phyloP scores from a whole-genome alignment of 163 green algal genomes.

The Scenedesmus sp. region DNA sequence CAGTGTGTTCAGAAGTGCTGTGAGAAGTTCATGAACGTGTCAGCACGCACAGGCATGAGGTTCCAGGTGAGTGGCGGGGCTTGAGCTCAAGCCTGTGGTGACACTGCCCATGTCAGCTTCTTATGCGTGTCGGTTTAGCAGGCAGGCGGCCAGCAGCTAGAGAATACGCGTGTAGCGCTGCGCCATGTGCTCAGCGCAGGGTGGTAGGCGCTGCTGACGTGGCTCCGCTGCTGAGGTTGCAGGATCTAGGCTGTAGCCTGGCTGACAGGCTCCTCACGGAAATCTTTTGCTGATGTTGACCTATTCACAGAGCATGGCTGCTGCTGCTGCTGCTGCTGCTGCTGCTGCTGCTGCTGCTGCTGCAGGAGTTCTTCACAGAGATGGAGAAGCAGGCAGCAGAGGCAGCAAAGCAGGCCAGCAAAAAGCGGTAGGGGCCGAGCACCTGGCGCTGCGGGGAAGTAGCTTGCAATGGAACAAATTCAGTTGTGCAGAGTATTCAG shows the following conservation, averaged over 20 bases:
- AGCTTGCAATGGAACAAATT: too few species aligned
- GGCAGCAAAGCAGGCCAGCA: constrained; percentile 34
- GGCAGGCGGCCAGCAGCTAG: background rate
- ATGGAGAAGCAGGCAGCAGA: constrained; percentile 63
- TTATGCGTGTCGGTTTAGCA: background rate
- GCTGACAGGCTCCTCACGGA: too few species aligned
- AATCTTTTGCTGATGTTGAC: too few species aligned
- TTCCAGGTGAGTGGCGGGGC: constrained; percentile 79
- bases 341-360: background rate
- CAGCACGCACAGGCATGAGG: constrained; percentile 86
- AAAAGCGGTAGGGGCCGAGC: background rate
- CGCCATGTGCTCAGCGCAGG: too few species aligned
- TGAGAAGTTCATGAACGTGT: constrained; percentile 98
- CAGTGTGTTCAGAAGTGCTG: constrained; percentile 94
- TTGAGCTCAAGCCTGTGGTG: background rate
- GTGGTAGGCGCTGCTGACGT: too few species aligned
- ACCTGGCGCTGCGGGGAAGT: background rate
- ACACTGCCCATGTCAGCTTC: background rate
- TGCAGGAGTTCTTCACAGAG: constrained; percentile 69
- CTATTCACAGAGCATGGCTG: background rate
- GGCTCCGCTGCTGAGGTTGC: too few species aligned
- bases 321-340: background rate
- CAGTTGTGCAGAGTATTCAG: too few species aligned
- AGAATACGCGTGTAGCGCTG: too few species aligned
- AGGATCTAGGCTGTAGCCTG: background rate